A percentile compares a stretch with the other conserved stretches of the same genome.
Evolutionary conservation across 306 rosid genomes (phyloP).

Genomic region (Acmispon strigosus): DNA sequence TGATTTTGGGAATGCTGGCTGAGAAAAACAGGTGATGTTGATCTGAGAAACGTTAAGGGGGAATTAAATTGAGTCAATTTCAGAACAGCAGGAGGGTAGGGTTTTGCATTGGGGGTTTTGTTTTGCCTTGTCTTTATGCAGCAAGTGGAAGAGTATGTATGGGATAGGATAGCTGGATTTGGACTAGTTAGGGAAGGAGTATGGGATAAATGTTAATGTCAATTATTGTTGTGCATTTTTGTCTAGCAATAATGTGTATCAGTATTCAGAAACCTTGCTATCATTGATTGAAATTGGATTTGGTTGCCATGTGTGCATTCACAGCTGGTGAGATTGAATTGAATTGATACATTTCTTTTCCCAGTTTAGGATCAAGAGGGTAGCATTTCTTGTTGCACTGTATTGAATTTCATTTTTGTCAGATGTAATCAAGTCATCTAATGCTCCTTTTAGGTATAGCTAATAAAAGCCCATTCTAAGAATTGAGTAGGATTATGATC

Average conservation of each 20-base stretch:
- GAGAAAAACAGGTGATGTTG: constrained; percentile 17
- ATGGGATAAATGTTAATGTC: constrained; percentile 5
- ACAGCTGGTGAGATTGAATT: background rate
- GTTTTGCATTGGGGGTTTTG: constrained; percentile 17
- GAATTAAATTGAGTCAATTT: constrained; percentile 38
- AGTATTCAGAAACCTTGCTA: constrained; percentile 2
- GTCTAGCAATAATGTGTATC: constrained; percentile 4
- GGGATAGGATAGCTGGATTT: constrained; percentile 41
- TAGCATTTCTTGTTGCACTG: background rate
- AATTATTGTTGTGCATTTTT: constrained; percentile 28
- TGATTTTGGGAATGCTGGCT: background rate
- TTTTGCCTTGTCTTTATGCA: constrained; percentile 30
- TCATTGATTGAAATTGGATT: background rate
- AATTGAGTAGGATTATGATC: constrained; percentile 5
- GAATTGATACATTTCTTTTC: background rate
- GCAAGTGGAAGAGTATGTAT: constrained; percentile 34
- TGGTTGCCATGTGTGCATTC: background rate
- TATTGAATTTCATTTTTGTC: constrained; percentile 18
- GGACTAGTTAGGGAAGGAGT: constrained; percentile 28
- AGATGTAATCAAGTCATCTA: background rate
- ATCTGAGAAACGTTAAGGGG: constrained; percentile 22
- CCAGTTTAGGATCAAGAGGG: background rate
- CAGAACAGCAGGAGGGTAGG: constrained; percentile 42
- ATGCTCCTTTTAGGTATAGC: constrained; percentile 10
- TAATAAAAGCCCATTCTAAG: background rate